A percentile compares a stretch with the other conserved stretches of the same genome.
phyloP scores from a whole-genome alignment of 1,284 basidiomycete genomes.

The Heterobasidion occidentale region DNA sequence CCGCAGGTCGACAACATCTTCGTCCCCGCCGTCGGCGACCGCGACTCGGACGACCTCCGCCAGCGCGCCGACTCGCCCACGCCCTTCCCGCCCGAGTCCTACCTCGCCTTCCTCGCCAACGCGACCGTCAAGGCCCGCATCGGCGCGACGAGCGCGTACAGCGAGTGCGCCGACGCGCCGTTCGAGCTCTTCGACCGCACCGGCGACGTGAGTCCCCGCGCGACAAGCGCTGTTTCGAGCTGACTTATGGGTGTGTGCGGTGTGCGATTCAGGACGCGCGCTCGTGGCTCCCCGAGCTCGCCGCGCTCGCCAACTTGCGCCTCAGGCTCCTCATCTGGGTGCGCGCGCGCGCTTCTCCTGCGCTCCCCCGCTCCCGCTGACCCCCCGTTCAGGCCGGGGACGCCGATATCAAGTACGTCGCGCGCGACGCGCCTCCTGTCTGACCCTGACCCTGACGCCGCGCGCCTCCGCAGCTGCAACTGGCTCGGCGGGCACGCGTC shows the following conservation, averaged over 20 bases:
- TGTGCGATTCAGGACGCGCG: conserved; percentile 31
- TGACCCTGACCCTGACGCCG: no score
- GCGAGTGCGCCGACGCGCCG: conserved; percentile 37
- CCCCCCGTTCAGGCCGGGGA: not conserved
- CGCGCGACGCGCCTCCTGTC: not conserved
- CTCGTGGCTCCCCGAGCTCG: conserved; percentile 44
- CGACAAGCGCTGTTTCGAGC: not conserved
- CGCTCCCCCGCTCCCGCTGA: not conserved
- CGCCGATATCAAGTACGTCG: not conserved
- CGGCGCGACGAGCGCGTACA: conserved; percentile 41
- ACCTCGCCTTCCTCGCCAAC: conserved; percentile 35
- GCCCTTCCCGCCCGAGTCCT: conserved; percentile 50
- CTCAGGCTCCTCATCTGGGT: conserved; percentile 58
- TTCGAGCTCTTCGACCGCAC: conserved; percentile 31
- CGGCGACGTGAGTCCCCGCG: conserved; percentile 24
- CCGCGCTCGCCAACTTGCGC: conserved; percentile 40
- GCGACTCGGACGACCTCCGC: conserved; percentile 48
- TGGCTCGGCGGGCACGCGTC: not conserved
- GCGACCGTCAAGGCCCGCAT: conserved; percentile 32
- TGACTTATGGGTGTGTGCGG: no score
- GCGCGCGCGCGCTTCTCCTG: conserved; percentile 8
- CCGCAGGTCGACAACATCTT: conserved; percentile 38
- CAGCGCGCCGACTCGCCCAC: conserved; percentile 37
- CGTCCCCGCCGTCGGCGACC: conserved; percentile 39
- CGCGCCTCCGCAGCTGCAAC: not conserved